These are phyloP conservation scores for Neofusicoccum ribis DNA, from an alignment of 2,329 filamentous ascomycete genomes.

Conservation along the genomic window DNA sequence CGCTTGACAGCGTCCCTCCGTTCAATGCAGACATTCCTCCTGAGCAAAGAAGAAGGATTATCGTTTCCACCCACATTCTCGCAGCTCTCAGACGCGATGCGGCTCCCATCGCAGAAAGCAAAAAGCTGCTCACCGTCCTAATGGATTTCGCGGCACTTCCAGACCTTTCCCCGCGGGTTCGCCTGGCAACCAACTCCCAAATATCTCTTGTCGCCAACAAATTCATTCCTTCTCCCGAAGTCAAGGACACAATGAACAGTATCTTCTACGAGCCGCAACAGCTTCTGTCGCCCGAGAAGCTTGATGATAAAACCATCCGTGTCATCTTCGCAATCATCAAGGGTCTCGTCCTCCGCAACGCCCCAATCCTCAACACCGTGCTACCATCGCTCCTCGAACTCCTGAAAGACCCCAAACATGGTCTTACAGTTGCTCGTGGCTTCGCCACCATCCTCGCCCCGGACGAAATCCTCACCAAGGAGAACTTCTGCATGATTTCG, in stretches of 20 bases:
- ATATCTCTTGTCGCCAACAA: slow-evolving; percentile 52
- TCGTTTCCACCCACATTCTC: slow-evolving; percentile 59
- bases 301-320: slow-evolving; percentile 47
- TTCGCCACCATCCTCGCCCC: slow-evolving; percentile 61
- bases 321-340: slow-evolving; percentile 63
- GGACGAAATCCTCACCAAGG: slow-evolving; percentile 60
- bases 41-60: slow-evolving; percentile 49
- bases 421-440: slow-evolving; percentile 54
- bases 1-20: slow-evolving; percentile 32
- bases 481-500: slow-evolving; percentile 63
- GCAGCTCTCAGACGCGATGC: slow-evolving; percentile 49
- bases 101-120: slow-evolving; percentile 33
- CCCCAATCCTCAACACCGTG: slow-evolving; percentile 43
- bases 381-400: slow-evolving; percentile 51
- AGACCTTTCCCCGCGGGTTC: slow-evolving; percentile 30
- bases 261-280: slow-evolving; percentile 36
- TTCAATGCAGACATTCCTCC: slow-evolving; percentile 32
- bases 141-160: slow-evolving; percentile 36
- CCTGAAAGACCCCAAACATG: slow-evolving; percentile 51
- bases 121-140: slow-evolving; percentile 38
- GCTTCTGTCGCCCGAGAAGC: slow-evolving; percentile 33
- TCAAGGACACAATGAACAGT: slow-evolving; percentile 42
- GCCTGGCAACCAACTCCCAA: slow-evolving; percentile 42
- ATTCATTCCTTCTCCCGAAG: slow-evolving; percentile 42
- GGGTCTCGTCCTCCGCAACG: slow-evolving; percentile 59